phyloP scores from a whole-genome alignment of 441 rosid species.

The Pelargonium exstipulatum region DNA sequence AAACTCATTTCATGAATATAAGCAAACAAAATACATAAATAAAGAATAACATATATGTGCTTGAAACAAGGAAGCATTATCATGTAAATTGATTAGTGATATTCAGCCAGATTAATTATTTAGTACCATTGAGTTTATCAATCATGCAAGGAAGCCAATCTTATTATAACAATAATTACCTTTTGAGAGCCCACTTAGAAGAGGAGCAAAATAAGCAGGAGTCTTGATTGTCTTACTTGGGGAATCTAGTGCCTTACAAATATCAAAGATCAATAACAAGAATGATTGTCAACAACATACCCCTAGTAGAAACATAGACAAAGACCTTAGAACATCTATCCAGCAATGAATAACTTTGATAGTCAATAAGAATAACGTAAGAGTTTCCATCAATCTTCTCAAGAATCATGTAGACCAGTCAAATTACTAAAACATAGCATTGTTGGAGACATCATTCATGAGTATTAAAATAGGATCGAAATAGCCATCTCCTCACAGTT shows the following conservation, averaged over 20 bases:
- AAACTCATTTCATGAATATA: not conserved
- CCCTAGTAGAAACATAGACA: no score
- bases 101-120: not conserved
- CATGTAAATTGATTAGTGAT: not conserved
- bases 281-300: no score
- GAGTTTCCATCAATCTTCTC: no score
- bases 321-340: not conserved
- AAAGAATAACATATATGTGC: not conserved
- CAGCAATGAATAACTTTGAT: not conserved
- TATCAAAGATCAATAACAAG: slow-evolving; percentile 21
- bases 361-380: not conserved
- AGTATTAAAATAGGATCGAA: not conserved
- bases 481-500: not conserved
- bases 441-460: not conserved
- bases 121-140: slow-evolving; percentile 6
- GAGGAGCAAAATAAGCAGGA: slow-evolving; percentile 48
- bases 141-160: not conserved
- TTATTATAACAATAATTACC: slow-evolving; percentile 36
- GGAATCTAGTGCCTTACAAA: slow-evolving; percentile 60
- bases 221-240: slow-evolving; percentile 31
- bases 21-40: not conserved
- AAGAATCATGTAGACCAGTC: no score
- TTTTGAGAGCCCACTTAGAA: slow-evolving; percentile 63
- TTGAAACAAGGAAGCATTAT: not conserved
- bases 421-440: no score